These are phyloP conservation scores for Ganoderma resinaceum DNA, from an alignment of 1,284 basidiomycete species.

Conservation along the genomic window DNA sequence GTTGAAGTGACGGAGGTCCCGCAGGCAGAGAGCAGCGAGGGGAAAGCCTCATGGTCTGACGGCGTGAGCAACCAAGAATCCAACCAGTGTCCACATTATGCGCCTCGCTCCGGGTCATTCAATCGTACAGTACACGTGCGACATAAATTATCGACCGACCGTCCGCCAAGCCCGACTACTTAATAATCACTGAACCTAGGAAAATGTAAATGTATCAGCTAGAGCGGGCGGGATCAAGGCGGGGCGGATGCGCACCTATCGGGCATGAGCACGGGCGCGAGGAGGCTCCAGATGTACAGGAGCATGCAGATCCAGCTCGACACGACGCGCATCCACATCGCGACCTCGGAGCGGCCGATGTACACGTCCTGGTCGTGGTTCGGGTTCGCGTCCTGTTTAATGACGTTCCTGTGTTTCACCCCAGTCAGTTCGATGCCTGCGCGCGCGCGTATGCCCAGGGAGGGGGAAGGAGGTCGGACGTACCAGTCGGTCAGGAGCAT, in stretches of 20 bases:
- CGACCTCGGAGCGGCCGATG: conserved; percentile 93
- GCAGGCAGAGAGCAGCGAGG: too few species aligned
- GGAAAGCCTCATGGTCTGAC: too few species aligned
- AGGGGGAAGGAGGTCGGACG: conserved; percentile 39
- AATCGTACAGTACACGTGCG: conserved; percentile 8
- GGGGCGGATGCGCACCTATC: conserved; percentile 61
- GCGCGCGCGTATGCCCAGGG: background rate
- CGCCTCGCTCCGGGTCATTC: background rate
- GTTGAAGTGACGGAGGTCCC: too few species aligned
- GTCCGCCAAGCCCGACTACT: too few species aligned
- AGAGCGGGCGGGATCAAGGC: background rate
- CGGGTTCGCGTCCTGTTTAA: conserved; percentile 51
- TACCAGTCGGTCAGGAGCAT: conserved; percentile 99
- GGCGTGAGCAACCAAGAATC: background rate
- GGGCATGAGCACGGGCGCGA: conserved; percentile 91
- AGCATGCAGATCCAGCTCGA: conserved; percentile 94
- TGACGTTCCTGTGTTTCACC: conserved; percentile 68
- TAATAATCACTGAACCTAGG: conserved; percentile 34
- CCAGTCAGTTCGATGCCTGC: background rate
- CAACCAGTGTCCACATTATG: background rate
- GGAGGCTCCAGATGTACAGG: conserved; percentile 89
- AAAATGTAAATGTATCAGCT: background rate
- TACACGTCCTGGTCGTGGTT: conserved; percentile 82
- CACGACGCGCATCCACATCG: conserved; percentile 99
- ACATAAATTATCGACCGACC: background rate